Percentiles rank a stretch among this genome's conserved stretches.
These are phyloP conservation scores for Epichloe bromicola DNA, from an alignment of 2,329 filamentous ascomycete species.

Conservation along the genomic window DNA sequence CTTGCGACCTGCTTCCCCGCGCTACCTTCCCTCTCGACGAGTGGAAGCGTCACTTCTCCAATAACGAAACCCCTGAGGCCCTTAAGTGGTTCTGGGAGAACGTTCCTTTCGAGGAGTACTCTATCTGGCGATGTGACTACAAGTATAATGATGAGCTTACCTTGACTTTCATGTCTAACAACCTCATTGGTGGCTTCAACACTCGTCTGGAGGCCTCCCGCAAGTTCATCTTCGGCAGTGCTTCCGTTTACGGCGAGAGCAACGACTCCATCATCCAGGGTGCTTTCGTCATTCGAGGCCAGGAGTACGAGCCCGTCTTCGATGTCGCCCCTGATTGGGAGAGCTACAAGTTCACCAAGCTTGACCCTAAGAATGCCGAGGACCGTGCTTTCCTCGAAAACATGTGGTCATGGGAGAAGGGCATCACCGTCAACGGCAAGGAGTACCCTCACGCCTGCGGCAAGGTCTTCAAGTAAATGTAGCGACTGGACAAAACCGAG, in stretches of 20 bases:
- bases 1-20: constrained; percentile 71
- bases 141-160: constrained; percentile 99
- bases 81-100: constrained; percentile 99
- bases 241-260: constrained; percentile 77
- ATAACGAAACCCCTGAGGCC: constrained; percentile 74
- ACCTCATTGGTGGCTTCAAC: constrained; percentile 97
- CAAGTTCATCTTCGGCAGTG: constrained; percentile 92
- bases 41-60: constrained; percentile 98
- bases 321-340: constrained; percentile 96
- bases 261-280: constrained; percentile 86
- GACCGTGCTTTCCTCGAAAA: constrained; percentile 77
- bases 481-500: not conserved
- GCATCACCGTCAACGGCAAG: constrained; percentile 70
- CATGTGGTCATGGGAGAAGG: constrained; percentile 87
- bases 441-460: constrained; percentile 77
- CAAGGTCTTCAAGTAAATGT: constrained; percentile 94
- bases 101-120: constrained; percentile 88
- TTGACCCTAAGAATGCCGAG: constrained; percentile 75
- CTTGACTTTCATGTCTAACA: constrained; percentile 96
- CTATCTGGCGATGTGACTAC: constrained; percentile 87
- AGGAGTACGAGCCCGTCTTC: constrained; percentile 76
- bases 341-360: constrained; percentile 93
- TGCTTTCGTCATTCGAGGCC: constrained; percentile 88
- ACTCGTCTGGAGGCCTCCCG: constrained; percentile 90
- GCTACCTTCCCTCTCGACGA: constrained; percentile 80